Base-by-base conservation (phyloP, 139 green algal genomes). In the Coelastrella sp. region DNA sequence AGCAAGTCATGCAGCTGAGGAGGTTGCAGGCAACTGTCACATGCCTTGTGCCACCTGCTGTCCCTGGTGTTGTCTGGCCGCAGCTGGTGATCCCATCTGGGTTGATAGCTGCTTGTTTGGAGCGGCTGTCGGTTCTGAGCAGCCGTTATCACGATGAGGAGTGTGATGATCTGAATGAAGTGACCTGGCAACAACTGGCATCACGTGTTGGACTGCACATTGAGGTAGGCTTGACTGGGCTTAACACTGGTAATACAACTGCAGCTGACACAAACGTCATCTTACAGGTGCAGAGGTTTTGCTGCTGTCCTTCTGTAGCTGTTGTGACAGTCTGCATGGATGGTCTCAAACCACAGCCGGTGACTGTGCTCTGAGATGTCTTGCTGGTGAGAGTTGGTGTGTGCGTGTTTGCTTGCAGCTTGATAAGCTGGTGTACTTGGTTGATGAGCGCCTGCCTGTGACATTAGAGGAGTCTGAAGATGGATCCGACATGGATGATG, bases 361-460 rank as follows among this genome's bases (percentile, higher is more conserved):
- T 47, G 32, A 47, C 32, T 47, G 32, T 47, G 32, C 32, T 47
- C 32, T 47, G 32, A 47, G 32, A 47, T 47, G 32, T 47, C 32
- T 47, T 47, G 32, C 32, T 47, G 32, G 32, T 47, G 32, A 47
- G 32, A 47, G 32, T 47, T 47, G 32, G 32, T 47, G 32, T 47
- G 32, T 47, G 32, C 32, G 32, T 47, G 32, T 47, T 23, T 61
- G 3, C 23, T 10, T 71, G 59, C 73, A 89, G 85, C 85, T 89
- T 61, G 85, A 81, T 73, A 89, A 89, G 85, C 8, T 81, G 14
- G 85, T 89, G 73, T 78, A n/a, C 16, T 5, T 89, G 73, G 73
- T 89, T 56, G 85, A 89, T 54, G 13, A 74, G 19, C n/a, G n/a
- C 8, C 71, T 89, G 85, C 85, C 85, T 22, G 58, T 89, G 17